Evolutionary conservation across 495 filamentous ascomycete genomes (phyloP), one percentile per base, ranked within the genome.

Genomic region (Penicillium crystallinum): DNA sequence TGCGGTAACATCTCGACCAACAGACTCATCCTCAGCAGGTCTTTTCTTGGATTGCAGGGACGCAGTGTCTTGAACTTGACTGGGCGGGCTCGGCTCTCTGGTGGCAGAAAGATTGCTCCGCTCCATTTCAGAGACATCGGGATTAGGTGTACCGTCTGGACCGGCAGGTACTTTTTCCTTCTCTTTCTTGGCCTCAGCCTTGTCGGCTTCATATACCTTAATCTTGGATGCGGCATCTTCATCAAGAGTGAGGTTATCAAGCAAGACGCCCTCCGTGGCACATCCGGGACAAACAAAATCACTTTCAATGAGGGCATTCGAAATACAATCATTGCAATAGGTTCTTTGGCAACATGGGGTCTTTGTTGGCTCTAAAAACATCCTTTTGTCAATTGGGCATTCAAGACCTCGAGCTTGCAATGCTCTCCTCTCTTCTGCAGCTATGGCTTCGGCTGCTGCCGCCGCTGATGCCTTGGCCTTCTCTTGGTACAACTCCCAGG

Each of bases 261-360:
- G 86, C 50, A 96, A 76, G 40, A 97, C 88, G 53, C 89, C 90
- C 57, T 95, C 90, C 37, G 82, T 88, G 66, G 86, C 81, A 77
- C 93, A 98, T 45, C 83, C 85, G 49, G 95, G 95, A 68, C 93
- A 98, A 63, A 88, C 77, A 75, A 98, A 90, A 78, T 98, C 93
- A 80, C 86, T 92, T 76, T 97, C 90, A 73, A 96, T 90, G 74
- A 98, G 84, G 62, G 89, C 86, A 82, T 91, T 95, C 61, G 91
- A 91, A 70, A 97, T 96, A 86, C 93, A 98, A 60, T 97, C 90
- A 81, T 90, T 88, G 82, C 93, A 98, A 81, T 92, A 97, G 67
- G 91, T 96, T 79, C 86, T 91, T 68, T 87, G 81, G 77, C 93
- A 98, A 78, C 93, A 98, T 53, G 93, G 95, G 58, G 92, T 97